Conservation (phyloP, 192 early-diverging fungal genomes). For the Thamnidium elegans region DNA sequence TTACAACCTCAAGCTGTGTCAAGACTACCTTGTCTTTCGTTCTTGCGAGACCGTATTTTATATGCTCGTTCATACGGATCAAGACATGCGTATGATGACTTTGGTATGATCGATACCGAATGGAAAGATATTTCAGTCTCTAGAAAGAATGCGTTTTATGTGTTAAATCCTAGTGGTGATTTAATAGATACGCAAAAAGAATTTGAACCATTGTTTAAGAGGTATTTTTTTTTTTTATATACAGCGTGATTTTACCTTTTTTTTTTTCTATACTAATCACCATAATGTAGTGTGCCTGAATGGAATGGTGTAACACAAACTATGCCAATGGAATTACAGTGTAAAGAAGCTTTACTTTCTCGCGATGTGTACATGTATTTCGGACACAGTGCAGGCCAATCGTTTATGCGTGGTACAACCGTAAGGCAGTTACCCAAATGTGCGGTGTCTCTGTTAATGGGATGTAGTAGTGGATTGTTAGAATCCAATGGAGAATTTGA, state of each 20-base stretch:
- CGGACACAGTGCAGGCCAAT: conserved; percentile 93
- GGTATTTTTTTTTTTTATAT: conserved; percentile 15
- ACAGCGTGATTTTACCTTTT: too few species aligned
- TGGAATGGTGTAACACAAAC: conserved; percentile 77
- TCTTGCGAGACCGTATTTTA: conserved; percentile 63
- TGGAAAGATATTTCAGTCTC: conserved; percentile 48
- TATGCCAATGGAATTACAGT: conserved; percentile 65
- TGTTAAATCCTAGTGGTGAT: conserved; percentile 92
- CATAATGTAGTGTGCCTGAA: conserved; percentile 7
- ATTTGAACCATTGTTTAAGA: conserved; percentile 60
- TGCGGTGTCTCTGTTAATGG: conserved; percentile 82
- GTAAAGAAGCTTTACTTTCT: background rate
- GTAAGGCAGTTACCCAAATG: conserved; percentile 67
- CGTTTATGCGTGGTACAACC: conserved; percentile 65
- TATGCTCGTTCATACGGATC: conserved; percentile 12
- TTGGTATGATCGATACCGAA: background rate
- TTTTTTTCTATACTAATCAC: background rate
- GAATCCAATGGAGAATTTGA: conserved; percentile 82
- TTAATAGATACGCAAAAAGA: conserved; percentile 75
- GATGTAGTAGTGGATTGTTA: conserved; percentile 90
- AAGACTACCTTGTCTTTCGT: conserved; percentile 73
- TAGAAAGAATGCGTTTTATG: conserved; percentile 61
- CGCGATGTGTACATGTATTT: conserved; percentile 67
- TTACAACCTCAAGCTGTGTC: conserved; percentile 72
- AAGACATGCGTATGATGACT: background rate